A percentile compares a stretch with the other conserved stretches of the same genome.
phyloP scores from a whole-genome alignment of 129 eudicot species.

The Artemisia annua region DNA sequence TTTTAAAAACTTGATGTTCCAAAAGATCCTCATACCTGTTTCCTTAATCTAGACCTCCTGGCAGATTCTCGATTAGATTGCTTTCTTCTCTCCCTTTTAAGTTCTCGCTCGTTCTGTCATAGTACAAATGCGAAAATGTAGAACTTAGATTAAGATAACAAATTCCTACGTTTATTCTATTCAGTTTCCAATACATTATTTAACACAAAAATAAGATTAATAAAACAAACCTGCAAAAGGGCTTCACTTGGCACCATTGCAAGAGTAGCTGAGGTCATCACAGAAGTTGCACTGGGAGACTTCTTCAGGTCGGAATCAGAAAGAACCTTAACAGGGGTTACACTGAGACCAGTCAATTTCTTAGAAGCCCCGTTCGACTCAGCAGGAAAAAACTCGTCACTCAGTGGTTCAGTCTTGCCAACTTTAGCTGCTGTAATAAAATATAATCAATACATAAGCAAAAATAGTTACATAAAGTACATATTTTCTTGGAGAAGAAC shows the following conservation, averaged over 20 bases:
- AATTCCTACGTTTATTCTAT: not conserved
- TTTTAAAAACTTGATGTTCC: too few species aligned
- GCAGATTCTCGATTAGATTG: constrained; percentile 98
- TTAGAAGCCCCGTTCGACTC: constrained; percentile 48
- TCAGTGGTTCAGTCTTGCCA: constrained; percentile 44
- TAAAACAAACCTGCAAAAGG: constrained; percentile 59
- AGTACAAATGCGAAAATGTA: constrained; percentile 7
- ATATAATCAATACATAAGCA: not conserved
- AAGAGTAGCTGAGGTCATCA: constrained; percentile 40
- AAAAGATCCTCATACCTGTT: constrained; percentile 53
- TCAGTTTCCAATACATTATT: not conserved
- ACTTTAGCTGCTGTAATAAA: constrained; percentile 37
- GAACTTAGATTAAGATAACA: constrained; percentile 13
- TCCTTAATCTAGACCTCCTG: constrained; percentile 91
- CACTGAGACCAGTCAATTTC: constrained; percentile 40
- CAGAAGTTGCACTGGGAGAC: constrained; percentile 42
- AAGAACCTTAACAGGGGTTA: constrained; percentile 14
- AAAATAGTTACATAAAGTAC: not conserved
- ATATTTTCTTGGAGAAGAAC: not conserved
- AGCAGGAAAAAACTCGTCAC: constrained; percentile 27
- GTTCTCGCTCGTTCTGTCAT: constrained; percentile 75
- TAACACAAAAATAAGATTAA: not conserved
- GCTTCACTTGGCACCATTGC: constrained; percentile 49
- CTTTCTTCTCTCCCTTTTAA: constrained; percentile 87
- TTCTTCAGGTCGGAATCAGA: constrained; percentile 55